A percentile compares a stretch with the other conserved stretches of the same genome.
Evolutionary conservation across 768 basidiomycete genomes (phyloP).

Genomic region (Boletus subcaerulescens): DNA sequence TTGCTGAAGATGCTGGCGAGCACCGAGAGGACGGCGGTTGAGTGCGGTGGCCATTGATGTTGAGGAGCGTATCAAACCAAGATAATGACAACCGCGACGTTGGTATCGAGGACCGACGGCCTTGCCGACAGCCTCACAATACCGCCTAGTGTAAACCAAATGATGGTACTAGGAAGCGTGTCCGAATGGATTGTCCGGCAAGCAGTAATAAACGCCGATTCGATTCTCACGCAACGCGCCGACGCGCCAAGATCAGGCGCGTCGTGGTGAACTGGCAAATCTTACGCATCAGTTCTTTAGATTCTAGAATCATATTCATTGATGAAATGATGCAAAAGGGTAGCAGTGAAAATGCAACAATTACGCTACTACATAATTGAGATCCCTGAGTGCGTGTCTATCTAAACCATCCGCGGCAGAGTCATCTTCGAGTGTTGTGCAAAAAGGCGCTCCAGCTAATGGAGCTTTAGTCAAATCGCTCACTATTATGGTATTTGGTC

Average conservation of each 20-base stretch:
- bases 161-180: neutral
- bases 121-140: neutral
- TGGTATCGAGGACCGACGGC: neutral
- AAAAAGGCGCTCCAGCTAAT: slow-evolving; percentile 2
- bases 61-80: slow-evolving; percentile 1
- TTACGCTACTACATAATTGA: slow-evolving; percentile 22
- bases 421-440: slow-evolving; percentile 9
- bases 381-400: slow-evolving; percentile 24
- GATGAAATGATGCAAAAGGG: neutral
- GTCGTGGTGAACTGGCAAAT: slow-evolving; percentile 4
- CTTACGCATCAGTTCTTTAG: neutral
- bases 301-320: neutral
- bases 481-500: neutral
- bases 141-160: neutral
- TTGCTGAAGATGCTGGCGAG: slow-evolving; percentile 39
- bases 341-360: slow-evolving; percentile 1
- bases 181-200: neutral
- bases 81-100: neutral
- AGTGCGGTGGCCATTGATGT: slow-evolving; percentile 41
- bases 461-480: neutral
- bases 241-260: slow-evolving; percentile 18
- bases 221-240: slow-evolving; percentile 26
- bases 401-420: slow-evolving; percentile 11
- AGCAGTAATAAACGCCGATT: slow-evolving; percentile 7
- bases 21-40: slow-evolving; percentile 48